These are phyloP conservation scores for Verticillium tricorpus DNA, from an alignment of 2,329 filamentous ascomycete genomes.

Conservation along the genomic window DNA sequence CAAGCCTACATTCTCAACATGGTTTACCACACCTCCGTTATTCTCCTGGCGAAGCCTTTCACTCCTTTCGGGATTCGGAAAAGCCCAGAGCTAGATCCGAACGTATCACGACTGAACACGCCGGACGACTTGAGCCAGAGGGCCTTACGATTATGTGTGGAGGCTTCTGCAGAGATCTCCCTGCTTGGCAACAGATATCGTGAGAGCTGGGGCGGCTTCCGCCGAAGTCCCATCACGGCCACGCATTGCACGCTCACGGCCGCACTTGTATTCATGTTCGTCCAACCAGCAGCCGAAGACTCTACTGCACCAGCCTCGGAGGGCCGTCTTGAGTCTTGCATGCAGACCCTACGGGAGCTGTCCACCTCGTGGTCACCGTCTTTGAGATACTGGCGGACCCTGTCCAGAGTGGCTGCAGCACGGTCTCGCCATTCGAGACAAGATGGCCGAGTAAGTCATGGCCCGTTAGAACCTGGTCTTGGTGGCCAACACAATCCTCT, in stretches of 20 bases:
- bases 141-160: constrained; percentile 10
- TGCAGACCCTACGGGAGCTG: neutral
- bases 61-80: neutral
- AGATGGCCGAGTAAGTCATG: no score
- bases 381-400: neutral
- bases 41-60: constrained; percentile 26
- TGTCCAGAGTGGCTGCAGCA: neutral
- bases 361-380: neutral
- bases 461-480: no score
- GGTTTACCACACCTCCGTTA: constrained; percentile 27
- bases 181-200: constrained; percentile 24
- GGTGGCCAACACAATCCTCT: no score
- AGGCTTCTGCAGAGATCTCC: constrained; percentile 19
- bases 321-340: neutral
- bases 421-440: neutral
- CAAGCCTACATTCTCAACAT: constrained; percentile 27
- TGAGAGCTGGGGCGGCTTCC: constrained; percentile 27
- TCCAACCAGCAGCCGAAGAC: neutral
- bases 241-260: constrained; percentile 29
- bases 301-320: neutral
- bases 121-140: neutral
- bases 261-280: constrained; percentile 18
- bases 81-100: neutral
- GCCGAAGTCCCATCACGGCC: constrained; percentile 25
- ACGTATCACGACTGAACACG: neutral